Evolutionary conservation across 306 rosid species (phyloP).

Genomic region (Quercus cerris): DNA sequence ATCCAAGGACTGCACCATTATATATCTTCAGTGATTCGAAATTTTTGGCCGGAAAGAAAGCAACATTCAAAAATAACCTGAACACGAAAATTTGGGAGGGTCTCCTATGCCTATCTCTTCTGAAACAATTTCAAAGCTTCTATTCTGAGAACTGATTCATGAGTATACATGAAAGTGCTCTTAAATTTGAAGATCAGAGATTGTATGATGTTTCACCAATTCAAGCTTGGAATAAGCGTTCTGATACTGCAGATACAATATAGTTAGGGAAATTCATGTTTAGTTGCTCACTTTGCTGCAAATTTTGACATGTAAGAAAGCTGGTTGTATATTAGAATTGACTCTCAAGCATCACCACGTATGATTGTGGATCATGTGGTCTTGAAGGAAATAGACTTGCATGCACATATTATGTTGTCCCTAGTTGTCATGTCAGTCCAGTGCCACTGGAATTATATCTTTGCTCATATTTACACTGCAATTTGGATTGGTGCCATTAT

Average conservation of each 20-base stretch:
- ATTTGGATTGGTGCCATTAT: too few species aligned
- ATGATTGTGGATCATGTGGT: too few species aligned
- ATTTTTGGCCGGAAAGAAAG: conserved; percentile 20
- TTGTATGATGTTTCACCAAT: neutral
- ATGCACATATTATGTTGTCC: too few species aligned
- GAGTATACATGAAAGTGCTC: neutral
- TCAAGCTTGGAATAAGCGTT: neutral
- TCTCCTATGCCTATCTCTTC: neutral
- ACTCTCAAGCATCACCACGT: too few species aligned
- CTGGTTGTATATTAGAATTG: too few species aligned
- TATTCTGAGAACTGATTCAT: neutral
- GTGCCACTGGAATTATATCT: too few species aligned
- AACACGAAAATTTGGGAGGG: neutral
- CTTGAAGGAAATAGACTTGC: too few species aligned
- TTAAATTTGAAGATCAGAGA: neutral
- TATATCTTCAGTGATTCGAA: conserved; percentile 34
- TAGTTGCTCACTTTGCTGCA: neutral
- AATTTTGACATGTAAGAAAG: neutral
- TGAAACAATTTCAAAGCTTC: neutral
- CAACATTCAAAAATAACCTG: conserved; percentile 23
- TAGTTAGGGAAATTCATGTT: neutral
- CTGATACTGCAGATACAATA: neutral
- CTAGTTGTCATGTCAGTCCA: too few species aligned
- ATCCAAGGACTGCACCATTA: conserved; percentile 26
- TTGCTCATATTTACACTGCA: too few species aligned